phyloP scores from a whole-genome alignment of 306 rosid genomes.

The Dryas alaskensis region DNA sequence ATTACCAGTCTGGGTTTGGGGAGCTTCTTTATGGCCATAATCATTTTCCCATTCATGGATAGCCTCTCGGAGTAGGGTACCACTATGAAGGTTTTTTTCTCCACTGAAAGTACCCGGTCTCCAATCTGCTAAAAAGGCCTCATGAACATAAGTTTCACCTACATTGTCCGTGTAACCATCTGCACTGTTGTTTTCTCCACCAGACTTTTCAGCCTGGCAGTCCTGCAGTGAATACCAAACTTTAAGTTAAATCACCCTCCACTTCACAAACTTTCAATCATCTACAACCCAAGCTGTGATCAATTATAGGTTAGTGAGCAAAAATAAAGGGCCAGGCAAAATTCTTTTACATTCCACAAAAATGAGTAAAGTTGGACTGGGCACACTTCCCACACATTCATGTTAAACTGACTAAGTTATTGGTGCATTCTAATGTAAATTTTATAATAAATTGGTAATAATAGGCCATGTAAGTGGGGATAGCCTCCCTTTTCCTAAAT shows the following conservation, averaged over 20 bases:
- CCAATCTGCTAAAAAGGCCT: conserved; percentile 90
- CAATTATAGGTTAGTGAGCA: not conserved
- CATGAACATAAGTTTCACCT: conserved; percentile 63
- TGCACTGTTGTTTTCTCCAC: conserved; percentile 31
- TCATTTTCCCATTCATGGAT: conserved; percentile 30
- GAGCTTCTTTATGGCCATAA: conserved; percentile 40
- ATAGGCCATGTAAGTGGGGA: not conserved
- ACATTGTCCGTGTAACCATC: conserved; percentile 51
- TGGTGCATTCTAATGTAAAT: not conserved
- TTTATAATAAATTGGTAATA: not conserved
- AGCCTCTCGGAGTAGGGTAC: conserved; percentile 34
- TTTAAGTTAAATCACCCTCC: conserved; percentile 27
- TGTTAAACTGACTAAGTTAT: not conserved
- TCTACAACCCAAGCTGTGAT: conserved; percentile 4
- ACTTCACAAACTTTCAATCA: conserved; percentile 24
- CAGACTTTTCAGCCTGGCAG: conserved; percentile 49
- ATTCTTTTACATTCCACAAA: not conserved
- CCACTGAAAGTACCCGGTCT: conserved; percentile 54
- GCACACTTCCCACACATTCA: not conserved
- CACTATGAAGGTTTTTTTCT: conserved; percentile 45
- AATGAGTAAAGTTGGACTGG: not conserved
- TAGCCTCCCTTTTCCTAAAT: not conserved
- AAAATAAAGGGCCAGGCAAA: conserved; percentile 2
- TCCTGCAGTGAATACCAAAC: conserved; percentile 49
- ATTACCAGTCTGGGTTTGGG: conserved; percentile 40